A percentile compares a stretch with the other conserved stretches of the same genome.
Evolutionary conservation across 192 early-diverging fungal species (phyloP).

Genomic region (Gonapodya prolifera): DNA sequence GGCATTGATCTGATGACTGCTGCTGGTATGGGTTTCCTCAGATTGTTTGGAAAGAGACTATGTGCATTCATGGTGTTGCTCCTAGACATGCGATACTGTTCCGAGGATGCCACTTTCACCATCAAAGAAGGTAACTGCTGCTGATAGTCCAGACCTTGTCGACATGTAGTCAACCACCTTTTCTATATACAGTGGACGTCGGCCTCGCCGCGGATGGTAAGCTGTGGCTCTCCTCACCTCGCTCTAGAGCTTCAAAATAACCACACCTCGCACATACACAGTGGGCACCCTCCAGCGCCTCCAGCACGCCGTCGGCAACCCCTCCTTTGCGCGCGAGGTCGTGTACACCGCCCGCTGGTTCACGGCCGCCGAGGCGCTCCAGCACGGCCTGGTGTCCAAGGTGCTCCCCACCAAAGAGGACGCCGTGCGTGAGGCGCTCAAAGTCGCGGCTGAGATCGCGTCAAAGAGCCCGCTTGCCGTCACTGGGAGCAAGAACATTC

Average conservation of each 20-base stretch:
- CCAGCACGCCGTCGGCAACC: slow-evolving; percentile 85
- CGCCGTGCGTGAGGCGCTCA: slow-evolving; percentile 35
- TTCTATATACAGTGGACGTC: slow-evolving; percentile 69
- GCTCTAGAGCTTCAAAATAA: neutral
- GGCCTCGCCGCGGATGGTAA: slow-evolving; percentile 74
- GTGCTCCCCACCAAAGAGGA: slow-evolving; percentile 29
- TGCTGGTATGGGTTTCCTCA: neutral
- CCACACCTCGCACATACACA: neutral
- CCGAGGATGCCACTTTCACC: slow-evolving; percentile 64
- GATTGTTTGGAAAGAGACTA: neutral
- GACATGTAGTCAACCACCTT: neutral
- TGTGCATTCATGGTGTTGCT: slow-evolving; percentile 34
- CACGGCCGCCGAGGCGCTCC: slow-evolving; percentile 43
- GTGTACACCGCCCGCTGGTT: slow-evolving; percentile 72
- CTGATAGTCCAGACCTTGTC: neutral
- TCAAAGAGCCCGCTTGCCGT: slow-evolving; percentile 80
- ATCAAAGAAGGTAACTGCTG: slow-evolving; percentile 41
- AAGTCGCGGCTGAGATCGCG: slow-evolving; percentile 62
- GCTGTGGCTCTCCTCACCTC: neutral
- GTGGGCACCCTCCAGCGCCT: slow-evolving; percentile 87
- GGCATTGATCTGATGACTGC: slow-evolving; percentile 12
- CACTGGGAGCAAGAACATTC: slow-evolving; percentile 64
- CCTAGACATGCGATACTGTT: slow-evolving; percentile 79
- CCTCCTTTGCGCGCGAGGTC: slow-evolving; percentile 80
- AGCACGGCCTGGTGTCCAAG: slow-evolving; percentile 43